Evolutionary conservation across 139 green algal genomes (phyloP).

Genomic region (Ulvella scutata): DNA sequence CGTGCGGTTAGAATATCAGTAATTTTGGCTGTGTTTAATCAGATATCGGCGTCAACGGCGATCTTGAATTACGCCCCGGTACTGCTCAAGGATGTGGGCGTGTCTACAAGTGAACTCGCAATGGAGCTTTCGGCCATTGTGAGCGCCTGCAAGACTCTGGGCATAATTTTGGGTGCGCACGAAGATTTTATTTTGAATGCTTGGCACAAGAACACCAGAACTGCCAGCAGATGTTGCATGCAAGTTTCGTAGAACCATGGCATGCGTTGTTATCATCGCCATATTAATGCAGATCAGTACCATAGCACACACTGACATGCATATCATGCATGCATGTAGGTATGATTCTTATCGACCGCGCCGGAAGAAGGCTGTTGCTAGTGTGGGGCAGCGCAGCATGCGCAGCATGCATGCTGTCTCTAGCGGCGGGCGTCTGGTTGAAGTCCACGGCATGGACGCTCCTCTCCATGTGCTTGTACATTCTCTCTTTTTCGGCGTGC

Average conservation of each 20-base stretch:
- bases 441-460: constrained; percentile 14
- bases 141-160: constrained; percentile 33
- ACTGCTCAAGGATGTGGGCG: constrained; percentile 15
- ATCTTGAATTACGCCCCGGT: constrained; percentile 75
- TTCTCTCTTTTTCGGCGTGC: constrained; percentile 47
- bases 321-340: too few relatives aligned
- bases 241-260: too few relatives aligned
- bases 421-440: constrained; percentile 10
- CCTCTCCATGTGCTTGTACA: constrained; percentile 53
- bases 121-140: constrained; percentile 33
- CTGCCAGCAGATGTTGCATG: too few relatives aligned
- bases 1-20: constrained; percentile 38
- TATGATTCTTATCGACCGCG: constrained; percentile 38
- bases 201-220: too few relatives aligned
- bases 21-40: constrained; percentile 60
- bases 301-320: too few relatives aligned
- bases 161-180: constrained; percentile 19
- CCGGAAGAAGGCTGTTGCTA: constrained; percentile 56
- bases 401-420: constrained; percentile 8
- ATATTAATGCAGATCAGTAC: too few relatives aligned
- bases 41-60: constrained; percentile 41
- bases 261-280: too few relatives aligned
- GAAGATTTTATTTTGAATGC: too few relatives aligned
- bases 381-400: constrained; percentile 36
- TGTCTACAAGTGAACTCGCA: constrained; percentile 15